Evolutionary conservation across 192 early-diverging fungal genomes (phyloP), one percentile per base, ranked within the genome.

Genomic region (Coemansia asiatica): DNA sequence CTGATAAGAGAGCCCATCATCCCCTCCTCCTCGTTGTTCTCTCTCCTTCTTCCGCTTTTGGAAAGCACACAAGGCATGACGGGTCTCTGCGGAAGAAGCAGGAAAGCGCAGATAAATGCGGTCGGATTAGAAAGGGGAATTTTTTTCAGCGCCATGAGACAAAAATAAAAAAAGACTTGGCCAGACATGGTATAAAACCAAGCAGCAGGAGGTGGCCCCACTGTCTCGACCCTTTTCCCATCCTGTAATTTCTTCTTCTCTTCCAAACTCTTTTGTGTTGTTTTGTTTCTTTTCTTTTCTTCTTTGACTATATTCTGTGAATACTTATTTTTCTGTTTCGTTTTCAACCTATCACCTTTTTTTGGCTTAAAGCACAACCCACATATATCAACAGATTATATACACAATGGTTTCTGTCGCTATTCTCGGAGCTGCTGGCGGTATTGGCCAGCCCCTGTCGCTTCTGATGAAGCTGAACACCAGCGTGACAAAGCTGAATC

Each of bases 381-480:
- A 33, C 8, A 33, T 33, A 33, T 33, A 33, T 33, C 31, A 33
- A 8, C 31, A 33, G 31, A 33, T 33, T 6, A 33, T 33, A 33
- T 33, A 64, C 44, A 75, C 44, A 75, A 84, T 87, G 79, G 83
- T 87, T 25, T 84, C 86, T 56, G 84, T 86, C 31, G 72, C 86
- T 66, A 75, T 85, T 61, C 79, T 76, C 60, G 87, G 93, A 63
- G 93, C 93, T 50, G 90, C 91, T 69, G 94, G 94, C 66, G 96
- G 96, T 80, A 98, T 98, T 71, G 96, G 96, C 53, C 96, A 98
- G 79, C 96, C 96, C 53, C 88, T 98, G 64, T 95, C 94, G 58
- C 89, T 98, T 35, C 86, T 96, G 56, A 83, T 96, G 60, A 96
- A 96, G 86, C 89, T 92, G 61, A 94, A 94, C 81, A 76, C 87